Evolutionary conservation across 257 asterid genomes (phyloP).

Genomic region (Thymus mandschuricus): DNA sequence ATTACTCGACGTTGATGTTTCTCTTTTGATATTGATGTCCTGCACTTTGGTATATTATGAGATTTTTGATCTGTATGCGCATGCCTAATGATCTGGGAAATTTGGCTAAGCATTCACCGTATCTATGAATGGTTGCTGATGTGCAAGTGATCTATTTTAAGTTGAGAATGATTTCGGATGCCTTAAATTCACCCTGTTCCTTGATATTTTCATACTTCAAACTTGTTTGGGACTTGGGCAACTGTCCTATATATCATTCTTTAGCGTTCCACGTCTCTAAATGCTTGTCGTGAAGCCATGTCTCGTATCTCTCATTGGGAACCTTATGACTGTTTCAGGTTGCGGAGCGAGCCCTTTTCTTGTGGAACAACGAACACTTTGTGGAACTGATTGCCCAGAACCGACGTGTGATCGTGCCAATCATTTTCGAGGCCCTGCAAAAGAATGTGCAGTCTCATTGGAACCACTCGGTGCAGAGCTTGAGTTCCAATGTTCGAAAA

Average conservation of each 20-base stretch:
- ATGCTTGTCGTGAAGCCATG: constrained; percentile 11
- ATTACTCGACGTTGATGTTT: background rate
- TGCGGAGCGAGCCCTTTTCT: constrained; percentile 74
- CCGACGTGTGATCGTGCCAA: constrained; percentile 63
- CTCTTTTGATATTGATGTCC: background rate
- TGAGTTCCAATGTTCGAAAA: constrained; percentile 65
- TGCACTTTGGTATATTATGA: background rate
- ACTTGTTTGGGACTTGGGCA: background rate
- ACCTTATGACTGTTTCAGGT: constrained; percentile 54
- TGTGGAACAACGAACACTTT: constrained; percentile 80
- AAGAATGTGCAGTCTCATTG: constrained; percentile 74
- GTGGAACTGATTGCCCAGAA: constrained; percentile 71
- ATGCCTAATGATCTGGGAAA: background rate
- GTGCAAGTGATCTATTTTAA: background rate
- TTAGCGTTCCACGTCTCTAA: background rate
- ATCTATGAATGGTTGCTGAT: background rate
- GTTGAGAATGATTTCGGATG: background rate
- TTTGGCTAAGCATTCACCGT: constrained; percentile 7
- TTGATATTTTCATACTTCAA: background rate
- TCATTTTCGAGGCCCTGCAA: constrained; percentile 70
- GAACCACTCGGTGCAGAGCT: constrained; percentile 81
- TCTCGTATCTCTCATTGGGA: background rate
- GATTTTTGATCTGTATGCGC: background rate
- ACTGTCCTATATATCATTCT: background rate
- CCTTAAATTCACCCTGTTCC: background rate